A percentile compares a stretch with the other conserved stretches of the same genome.
These are phyloP conservation scores for Hypoxylon intermedium DNA, from an alignment of 495 filamentous ascomycete species.

Conservation along the genomic window DNA sequence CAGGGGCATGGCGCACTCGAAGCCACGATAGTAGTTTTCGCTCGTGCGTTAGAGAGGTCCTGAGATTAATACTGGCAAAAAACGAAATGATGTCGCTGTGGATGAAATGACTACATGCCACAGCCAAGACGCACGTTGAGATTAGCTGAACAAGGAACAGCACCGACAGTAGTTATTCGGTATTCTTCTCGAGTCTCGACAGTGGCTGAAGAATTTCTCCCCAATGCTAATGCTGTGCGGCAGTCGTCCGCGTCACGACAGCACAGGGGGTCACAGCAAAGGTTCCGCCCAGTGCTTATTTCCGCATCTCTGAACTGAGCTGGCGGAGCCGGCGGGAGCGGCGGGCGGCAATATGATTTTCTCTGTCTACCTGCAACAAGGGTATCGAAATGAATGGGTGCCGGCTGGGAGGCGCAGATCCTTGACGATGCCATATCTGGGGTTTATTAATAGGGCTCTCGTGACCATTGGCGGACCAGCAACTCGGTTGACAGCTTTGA, in stretches of 20 bases:
- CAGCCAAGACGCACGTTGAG: too few species aligned
- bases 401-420: constrained; percentile 25
- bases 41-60: constrained; percentile 5
- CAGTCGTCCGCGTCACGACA: background rate
- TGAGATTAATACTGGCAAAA: background rate
- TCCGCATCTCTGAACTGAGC: constrained; percentile 12
- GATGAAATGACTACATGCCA: constrained; percentile 3
- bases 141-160: background rate
- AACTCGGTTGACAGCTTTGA: constrained; percentile 24
- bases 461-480: constrained; percentile 13
- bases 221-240: too few species aligned
- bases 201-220: too few species aligned
- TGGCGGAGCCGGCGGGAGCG: constrained; percentile 12
- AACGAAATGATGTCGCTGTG: constrained; percentile 4
- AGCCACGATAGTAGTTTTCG: background rate
- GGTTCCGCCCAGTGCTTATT: constrained; percentile 7
- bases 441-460: constrained; percentile 10
- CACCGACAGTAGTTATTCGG: background rate
- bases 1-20: constrained; percentile 8
- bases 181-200: too few species aligned
- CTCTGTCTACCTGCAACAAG: background rate
- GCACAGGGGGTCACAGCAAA: background rate
- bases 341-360: constrained; percentile 16
- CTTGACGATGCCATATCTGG: constrained; percentile 9
- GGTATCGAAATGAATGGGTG: background rate